Evolutionary conservation across 805 yeast genomes (phyloP), one percentile per base, ranked within the genome.

Genomic region (Yamadazyma ubonensis): DNA sequence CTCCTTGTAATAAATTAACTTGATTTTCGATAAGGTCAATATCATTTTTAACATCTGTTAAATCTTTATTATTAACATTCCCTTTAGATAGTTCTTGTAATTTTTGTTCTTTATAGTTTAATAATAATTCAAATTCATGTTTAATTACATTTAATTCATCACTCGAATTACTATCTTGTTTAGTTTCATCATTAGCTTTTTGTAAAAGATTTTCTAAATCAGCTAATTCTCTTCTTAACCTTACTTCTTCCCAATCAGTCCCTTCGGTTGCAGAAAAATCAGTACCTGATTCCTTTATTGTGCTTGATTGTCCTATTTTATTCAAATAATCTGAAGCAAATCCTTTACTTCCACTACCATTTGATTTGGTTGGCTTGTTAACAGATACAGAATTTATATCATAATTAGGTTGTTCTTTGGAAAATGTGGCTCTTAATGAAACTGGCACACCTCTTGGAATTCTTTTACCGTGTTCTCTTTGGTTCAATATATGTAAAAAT

Each of bases 401-500:
- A 56, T 83, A 88, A 43, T 79, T 81, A 11, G 95, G 93, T 22
- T 75, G 75, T 50, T 86, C 90, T 65, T 88, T 88, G 29, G 86
- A 85, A 60, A 90, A 91, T 0, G 96, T 86, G 11, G 97, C 96
- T 31, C 96, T 75, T 48, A 93, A 69, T 5, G 93, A 80, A 2
- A 90, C 86, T 14, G 99, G 99, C n/a, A 93, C 89, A n/a, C 89
- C 83, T 42, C 93, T 72, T 29, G 99, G 99, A 18, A 93, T 81
- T 39, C 91, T 73, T 53, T 82, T 83, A 29, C 89, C 89, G 43
- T 83, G 79, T 53, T 86, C 86, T 49, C 96, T 76, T 61, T 91
- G 96, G 62, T 90, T 89, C 52, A 93, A 72, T 49, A 90, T 87
- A 63, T 93, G 99, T 46, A 93, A 71, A 52, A 86, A 89, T 27